These are phyloP conservation scores for Corchorus capsularis DNA, from an alignment of 345 rosid genomes.

Conservation along the genomic window DNA sequence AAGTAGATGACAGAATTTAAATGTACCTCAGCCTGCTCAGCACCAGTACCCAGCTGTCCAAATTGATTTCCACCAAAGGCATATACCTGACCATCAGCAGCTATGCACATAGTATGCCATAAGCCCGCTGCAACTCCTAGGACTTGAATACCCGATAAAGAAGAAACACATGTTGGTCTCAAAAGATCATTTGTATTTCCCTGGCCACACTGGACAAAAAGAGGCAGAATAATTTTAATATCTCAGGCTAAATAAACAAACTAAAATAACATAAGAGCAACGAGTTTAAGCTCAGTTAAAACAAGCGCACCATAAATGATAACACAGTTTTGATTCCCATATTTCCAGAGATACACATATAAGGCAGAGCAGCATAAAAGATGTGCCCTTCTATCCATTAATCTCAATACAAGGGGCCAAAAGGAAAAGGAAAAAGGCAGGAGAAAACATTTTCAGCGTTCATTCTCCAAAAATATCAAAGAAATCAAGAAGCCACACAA, in stretches of 20 bases:
- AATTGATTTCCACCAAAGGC: slow-evolving; percentile 91
- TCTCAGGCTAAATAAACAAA: not conserved
- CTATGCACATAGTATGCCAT: slow-evolving; percentile 81
- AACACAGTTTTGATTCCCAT: not conserved
- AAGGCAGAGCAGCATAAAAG: not conserved
- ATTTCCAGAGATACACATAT: not conserved
- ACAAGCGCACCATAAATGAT: not conserved
- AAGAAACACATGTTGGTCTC: slow-evolving; percentile 63
- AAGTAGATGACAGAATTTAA: not conserved
- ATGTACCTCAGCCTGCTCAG: slow-evolving; percentile 72
- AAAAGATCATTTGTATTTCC: slow-evolving; percentile 72
- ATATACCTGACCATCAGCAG: slow-evolving; percentile 64
- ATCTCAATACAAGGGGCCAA: no score
- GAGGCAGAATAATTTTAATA: not conserved
- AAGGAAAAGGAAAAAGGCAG: no score
- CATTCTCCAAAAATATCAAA: no score
- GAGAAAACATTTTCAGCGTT: no score
- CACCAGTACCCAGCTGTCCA: slow-evolving; percentile 84
- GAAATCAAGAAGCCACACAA: no score
- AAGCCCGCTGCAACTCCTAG: slow-evolving; percentile 69
- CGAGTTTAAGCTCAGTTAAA: not conserved
- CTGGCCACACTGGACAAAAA: slow-evolving; percentile 68
- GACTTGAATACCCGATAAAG: slow-evolving; percentile 48
- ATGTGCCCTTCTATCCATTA: not conserved
- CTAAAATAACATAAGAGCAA: not conserved